phyloP scores from a whole-genome alignment of 2,329 filamentous ascomycete species.

The Calonectria pseudoturangicola region DNA sequence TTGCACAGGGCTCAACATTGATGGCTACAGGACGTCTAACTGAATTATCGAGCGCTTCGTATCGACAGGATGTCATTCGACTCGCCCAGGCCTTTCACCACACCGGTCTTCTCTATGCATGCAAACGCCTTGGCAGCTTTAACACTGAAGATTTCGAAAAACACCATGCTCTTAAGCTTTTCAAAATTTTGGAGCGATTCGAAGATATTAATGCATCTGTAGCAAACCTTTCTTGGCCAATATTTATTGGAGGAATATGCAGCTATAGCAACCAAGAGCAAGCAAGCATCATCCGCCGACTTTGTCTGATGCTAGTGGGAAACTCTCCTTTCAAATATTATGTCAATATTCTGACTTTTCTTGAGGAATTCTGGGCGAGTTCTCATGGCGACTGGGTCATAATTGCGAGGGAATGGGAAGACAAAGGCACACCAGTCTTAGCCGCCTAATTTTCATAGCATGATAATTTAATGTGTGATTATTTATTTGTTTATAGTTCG shows the following conservation, averaged over 20 bases:
- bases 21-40: not conserved
- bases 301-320: not conserved
- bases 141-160: not conserved
- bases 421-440: not conserved
- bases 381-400: not conserved
- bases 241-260: conserved; percentile 8
- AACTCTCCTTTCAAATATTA: conserved; percentile 14
- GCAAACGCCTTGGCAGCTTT: not conserved
- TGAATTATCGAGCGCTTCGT: not conserved
- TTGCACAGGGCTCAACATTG: not conserved
- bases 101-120: not conserved
- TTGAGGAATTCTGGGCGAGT: conserved; percentile 2
- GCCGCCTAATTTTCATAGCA: not conserved
- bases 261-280: not conserved
- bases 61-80: not conserved
- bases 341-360: not conserved
- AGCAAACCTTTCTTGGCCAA: conserved; percentile 1
- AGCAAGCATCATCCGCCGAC: not conserved
- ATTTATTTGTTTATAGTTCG: too few relatives aligned
- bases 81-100: conserved; percentile 11
- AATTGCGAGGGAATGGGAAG: not conserved
- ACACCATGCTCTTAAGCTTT: not conserved
- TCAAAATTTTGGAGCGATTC: not conserved
- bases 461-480: too few relatives aligned
- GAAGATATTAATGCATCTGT: conserved; percentile 3